Percentiles rank a stretch among this genome's conserved stretches.
These are phyloP conservation scores for Erythrophleum ivorense DNA, from an alignment of 331 rosid species.

Conservation along the genomic window DNA sequence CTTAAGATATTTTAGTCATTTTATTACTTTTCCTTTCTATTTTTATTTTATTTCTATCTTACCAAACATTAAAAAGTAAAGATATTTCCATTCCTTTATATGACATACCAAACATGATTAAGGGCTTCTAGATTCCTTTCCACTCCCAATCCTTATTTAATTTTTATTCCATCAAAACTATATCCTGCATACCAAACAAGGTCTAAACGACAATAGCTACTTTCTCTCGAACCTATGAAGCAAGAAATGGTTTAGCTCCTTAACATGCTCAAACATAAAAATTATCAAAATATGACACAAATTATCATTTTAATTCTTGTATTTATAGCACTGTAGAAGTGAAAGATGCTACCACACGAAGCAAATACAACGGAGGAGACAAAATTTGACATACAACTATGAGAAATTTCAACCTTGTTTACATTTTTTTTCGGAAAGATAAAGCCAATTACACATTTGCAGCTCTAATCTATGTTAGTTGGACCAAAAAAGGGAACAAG, in stretches of 20 bases:
- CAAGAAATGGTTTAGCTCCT: background rate
- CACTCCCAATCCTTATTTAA: too few species aligned
- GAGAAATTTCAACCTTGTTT: slow-evolving; percentile 28
- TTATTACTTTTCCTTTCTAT: too few species aligned
- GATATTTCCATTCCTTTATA: too few species aligned
- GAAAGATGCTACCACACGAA: background rate
- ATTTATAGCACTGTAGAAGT: background rate
- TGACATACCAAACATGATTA: too few species aligned
- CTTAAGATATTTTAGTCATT: too few species aligned
- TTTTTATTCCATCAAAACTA: too few species aligned
- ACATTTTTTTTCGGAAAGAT: slow-evolving; percentile 20
- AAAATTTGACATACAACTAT: slow-evolving; percentile 23
- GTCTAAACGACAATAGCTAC: background rate
- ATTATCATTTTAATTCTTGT: background rate
- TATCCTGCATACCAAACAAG: too few species aligned
- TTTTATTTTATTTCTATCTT: too few species aligned
- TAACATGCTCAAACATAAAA: background rate
- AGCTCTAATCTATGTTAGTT: slow-evolving; percentile 44
- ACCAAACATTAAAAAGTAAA: too few species aligned
- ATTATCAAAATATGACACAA: background rate
- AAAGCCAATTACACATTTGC: slow-evolving; percentile 31
- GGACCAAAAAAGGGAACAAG: slow-evolving; percentile 11
- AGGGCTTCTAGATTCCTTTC: too few species aligned
- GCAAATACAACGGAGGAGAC: background rate
- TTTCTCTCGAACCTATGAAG: background rate